Evolutionary conservation across 768 basidiomycete species (phyloP), one percentile per base, ranked within the genome.

Genomic region (Podaxis sp.): DNA sequence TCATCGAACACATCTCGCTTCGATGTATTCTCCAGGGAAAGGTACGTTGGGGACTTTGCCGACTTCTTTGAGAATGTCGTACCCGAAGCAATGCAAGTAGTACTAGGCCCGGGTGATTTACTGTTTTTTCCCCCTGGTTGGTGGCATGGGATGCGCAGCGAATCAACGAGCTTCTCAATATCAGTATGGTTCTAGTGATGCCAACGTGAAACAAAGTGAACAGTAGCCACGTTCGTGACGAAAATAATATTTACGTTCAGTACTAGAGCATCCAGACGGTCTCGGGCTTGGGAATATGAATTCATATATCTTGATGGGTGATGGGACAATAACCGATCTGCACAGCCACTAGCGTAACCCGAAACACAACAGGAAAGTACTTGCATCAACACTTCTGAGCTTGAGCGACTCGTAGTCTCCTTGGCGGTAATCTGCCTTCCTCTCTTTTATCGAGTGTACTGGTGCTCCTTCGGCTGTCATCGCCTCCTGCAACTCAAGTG

Each of bases 121-220:
- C 76, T 98, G 50, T 90, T 91, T 71, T 88, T 98, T 66, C 96
- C 96, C 19, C 90, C 91, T 3, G 88, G 91, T 29, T 96, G 94
- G 94, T 96, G 94, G 94, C 94, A 96, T 73, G 90, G 89, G 17
- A 91, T 94, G 90, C 84, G 87, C 65, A 89, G 87, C 73, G 91
- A 93, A 75, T 82, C 84, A 24, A 85, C 80, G 41, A 94, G 93
- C 75, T 89, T 93, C 71, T 95, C 93, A 47, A 82, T 95, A 51
- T 96, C 94, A 36, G 89, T 94, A 83, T 95, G 93, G 93, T 96
- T 93, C 73, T 96, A 67, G 59, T 2, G 3, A 25, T 33, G 33
- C 8, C 33, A 33, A 9, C 33, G 33, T 33, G 33, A 33, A 33
- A 33, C 33, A 33, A 33, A 33, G 33, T 6, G 7, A 9, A 33